A percentile compares a stretch with the other conserved stretches of the same genome.
Evolutionary conservation across 2,329 filamentous ascomycete species (phyloP).

Genomic region (Xylariaceae sp.): DNA sequence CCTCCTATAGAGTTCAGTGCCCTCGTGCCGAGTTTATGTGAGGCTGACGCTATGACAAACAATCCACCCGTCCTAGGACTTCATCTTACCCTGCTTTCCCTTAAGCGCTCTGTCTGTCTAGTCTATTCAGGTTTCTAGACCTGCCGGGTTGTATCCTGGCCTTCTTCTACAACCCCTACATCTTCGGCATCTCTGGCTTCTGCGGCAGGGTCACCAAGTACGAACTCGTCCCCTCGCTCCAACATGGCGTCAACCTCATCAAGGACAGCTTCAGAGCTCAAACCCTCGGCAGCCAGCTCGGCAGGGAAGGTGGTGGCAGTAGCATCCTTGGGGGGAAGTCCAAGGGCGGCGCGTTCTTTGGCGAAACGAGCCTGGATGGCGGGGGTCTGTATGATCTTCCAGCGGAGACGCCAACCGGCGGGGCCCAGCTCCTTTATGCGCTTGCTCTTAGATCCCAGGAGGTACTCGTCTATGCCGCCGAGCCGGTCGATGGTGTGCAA

Average conservation of each 20-base stretch:
- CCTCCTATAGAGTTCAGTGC: no score
- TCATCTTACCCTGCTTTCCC: no score
- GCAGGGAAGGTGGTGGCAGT: slow-evolving; percentile 46
- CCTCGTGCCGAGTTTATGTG: no score
- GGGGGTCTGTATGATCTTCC: slow-evolving; percentile 83
- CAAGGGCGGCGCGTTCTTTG: slow-evolving; percentile 68
- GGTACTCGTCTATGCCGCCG: slow-evolving; percentile 90
- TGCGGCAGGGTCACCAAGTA: slow-evolving; percentile 51
- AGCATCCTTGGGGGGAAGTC: slow-evolving; percentile 61
- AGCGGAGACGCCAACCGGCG: slow-evolving; percentile 88
- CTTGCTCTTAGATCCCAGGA: slow-evolving; percentile 78
- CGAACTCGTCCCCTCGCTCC: slow-evolving; percentile 53
- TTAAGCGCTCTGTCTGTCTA: not conserved
- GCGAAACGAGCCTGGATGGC: slow-evolving; percentile 71
- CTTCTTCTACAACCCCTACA: not conserved
- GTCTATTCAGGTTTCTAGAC: slow-evolving; percentile 7
- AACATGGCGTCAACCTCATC: slow-evolving; percentile 52
- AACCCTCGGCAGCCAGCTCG: slow-evolving; percentile 35
- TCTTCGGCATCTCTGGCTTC: slow-evolving; percentile 25
- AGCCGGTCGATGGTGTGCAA: slow-evolving; percentile 80
- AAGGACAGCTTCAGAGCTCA: slow-evolving; percentile 42
- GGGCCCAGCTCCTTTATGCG: slow-evolving; percentile 87
- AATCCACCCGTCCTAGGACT: no score
- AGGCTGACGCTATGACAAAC: no score
- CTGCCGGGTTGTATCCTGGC: not conserved